These are phyloP conservation scores for Saccharum hybrid DNA, from an alignment of 202 grass and related monocot species.

Conservation along the genomic window DNA sequence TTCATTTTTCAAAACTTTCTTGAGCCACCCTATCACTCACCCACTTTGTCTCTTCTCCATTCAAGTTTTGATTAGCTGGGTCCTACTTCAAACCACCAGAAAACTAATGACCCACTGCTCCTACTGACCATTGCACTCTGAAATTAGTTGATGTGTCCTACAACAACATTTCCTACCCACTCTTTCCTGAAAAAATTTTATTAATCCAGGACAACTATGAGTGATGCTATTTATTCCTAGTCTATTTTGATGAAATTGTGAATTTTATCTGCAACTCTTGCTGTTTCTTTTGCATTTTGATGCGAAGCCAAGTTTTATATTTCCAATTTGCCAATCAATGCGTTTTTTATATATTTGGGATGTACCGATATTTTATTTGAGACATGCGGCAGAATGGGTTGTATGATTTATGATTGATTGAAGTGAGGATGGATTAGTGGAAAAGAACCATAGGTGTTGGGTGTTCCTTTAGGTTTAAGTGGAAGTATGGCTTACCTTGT, in stretches of 20 bases:
- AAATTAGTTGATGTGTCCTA: constrained; percentile 27
- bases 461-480: background rate
- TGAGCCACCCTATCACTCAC: constrained; percentile 21
- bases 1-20: constrained; percentile 22
- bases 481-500: constrained; percentile 9
- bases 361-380: constrained; percentile 3
- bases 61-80: constrained; percentile 43
- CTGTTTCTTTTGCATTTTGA: constrained; percentile 13
- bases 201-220: background rate
- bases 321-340: background rate
- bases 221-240: background rate
- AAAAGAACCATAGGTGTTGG: background rate
- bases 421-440: constrained; percentile 10
- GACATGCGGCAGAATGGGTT: background rate
- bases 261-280: background rate
- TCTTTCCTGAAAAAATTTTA: constrained; percentile 1
- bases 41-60: constrained; percentile 14
- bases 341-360: background rate
- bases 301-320: constrained; percentile 18
- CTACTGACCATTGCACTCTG: constrained; percentile 11
- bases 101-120: constrained; percentile 21
- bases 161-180: constrained; percentile 24
- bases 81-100: constrained; percentile 36
- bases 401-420: constrained; percentile 16
- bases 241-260: background rate